phyloP scores from a whole-genome alignment of 2,329 filamentous ascomycete genomes.

The Fusarium siculi region DNA sequence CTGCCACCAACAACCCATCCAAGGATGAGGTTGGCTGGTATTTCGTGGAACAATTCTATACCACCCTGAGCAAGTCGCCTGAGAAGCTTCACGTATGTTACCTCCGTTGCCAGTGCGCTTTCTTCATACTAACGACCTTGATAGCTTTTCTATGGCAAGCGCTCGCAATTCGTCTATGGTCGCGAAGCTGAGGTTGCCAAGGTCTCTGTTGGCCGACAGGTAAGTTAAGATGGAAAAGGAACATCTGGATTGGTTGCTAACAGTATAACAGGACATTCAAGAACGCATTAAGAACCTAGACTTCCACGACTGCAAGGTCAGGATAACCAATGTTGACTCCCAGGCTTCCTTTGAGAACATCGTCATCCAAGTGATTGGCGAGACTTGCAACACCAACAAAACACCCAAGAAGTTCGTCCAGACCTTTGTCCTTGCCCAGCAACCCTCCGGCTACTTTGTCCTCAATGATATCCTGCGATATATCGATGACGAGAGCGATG shows the following conservation, averaged over 20 bases:
- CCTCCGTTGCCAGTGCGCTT: not conserved
- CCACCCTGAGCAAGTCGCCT: conserved; percentile 91
- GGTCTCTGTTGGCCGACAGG: conserved; percentile 87
- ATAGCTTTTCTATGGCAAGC: conserved; percentile 93
- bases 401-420: conserved; percentile 97
- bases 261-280: conserved; percentile 78
- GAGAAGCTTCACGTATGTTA: conserved; percentile 84
- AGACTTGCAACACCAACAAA: conserved; percentile 92
- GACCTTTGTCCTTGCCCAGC: conserved; percentile 95
- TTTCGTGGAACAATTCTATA: conserved; percentile 99
- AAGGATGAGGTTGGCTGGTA: conserved; percentile 99
- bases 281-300: conserved; percentile 93
- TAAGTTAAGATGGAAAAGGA: conserved; percentile 50
- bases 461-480: conserved; percentile 98
- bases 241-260: conserved; percentile 16
- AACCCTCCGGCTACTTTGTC: conserved; percentile 97
- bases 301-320: conserved; percentile 98
- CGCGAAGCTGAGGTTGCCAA: conserved; percentile 88
- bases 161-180: conserved; percentile 93
- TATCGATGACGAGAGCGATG: conserved; percentile 85
- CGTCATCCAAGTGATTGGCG: conserved; percentile 96
- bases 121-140: conserved; percentile 16
- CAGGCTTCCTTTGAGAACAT: conserved; percentile 94
- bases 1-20: conserved; percentile 61
- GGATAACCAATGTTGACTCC: conserved; percentile 96